Percentiles rank a stretch among this genome's conserved stretches.
phyloP scores from a whole-genome alignment of 441 rosid genomes.

The Melastoma candidum region DNA sequence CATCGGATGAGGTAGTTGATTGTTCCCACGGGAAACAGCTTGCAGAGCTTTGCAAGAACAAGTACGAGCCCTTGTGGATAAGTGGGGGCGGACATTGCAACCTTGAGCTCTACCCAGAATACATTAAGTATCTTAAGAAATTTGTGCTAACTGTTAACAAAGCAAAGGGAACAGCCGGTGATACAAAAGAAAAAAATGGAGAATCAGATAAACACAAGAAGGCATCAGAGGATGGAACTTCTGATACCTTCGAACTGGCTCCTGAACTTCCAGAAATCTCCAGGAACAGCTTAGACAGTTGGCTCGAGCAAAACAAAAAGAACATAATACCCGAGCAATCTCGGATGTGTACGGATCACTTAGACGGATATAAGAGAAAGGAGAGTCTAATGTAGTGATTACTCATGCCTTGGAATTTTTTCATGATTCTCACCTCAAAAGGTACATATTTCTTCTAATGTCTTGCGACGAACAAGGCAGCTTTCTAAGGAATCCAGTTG shows the following conservation, averaged over 20 bases:
- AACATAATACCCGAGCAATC: conserved; percentile 77
- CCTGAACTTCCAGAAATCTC: conserved; percentile 56
- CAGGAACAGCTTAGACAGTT: conserved; percentile 91
- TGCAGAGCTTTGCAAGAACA: conserved; percentile 72
- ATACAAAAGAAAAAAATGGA: conserved; percentile 23
- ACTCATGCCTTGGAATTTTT: conserved; percentile 1
- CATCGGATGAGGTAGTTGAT: conserved; percentile 85
- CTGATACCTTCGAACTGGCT: conserved; percentile 56
- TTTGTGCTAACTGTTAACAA: conserved; percentile 53
- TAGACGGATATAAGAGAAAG: conserved; percentile 65
- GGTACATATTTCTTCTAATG: too few species aligned
- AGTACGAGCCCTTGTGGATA: conserved; percentile 85
- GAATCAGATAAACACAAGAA: conserved; percentile 40
- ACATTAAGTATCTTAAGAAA: conserved; percentile 70
- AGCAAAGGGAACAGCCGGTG: conserved; percentile 31
- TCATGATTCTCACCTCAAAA: background rate
- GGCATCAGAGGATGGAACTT: conserved; percentile 28
- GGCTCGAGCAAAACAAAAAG: conserved; percentile 66
- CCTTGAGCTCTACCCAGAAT: conserved; percentile 84
- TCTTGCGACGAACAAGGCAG: too few species aligned
- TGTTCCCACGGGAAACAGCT: conserved; percentile 85
- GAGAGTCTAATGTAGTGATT: conserved; percentile 62
- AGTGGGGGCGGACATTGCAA: conserved; percentile 86
- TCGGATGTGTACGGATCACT: conserved; percentile 82
- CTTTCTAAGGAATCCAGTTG: too few species aligned